Evolutionary conservation across 2,329 filamentous ascomycete species (phyloP).

Genomic region (Colletotrichum noveboracense): DNA sequence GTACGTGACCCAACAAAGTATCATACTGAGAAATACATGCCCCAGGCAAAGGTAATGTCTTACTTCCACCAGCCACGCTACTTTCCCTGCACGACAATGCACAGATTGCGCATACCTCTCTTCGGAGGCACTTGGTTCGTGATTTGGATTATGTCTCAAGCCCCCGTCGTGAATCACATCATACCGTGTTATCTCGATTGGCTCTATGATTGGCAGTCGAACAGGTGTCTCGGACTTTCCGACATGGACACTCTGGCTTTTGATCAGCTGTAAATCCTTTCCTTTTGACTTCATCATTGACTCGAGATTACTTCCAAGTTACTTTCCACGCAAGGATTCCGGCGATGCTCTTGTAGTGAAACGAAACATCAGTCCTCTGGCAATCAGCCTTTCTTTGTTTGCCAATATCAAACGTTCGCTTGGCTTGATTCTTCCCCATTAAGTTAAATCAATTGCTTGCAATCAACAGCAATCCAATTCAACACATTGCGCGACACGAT

Average conservation of each 20-base stretch:
- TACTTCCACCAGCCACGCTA: neutral
- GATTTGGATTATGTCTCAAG: neutral
- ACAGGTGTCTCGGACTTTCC: accelerated
- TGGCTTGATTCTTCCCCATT: neutral
- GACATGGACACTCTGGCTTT: neutral
- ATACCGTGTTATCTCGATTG: neutral
- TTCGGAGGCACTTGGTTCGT: neutral
- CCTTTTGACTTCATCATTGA: neutral
- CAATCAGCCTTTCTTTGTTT: neutral
- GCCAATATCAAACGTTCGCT: neutral
- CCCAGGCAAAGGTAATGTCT: neutral
- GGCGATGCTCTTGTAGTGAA: neutral
- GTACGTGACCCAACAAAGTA: neutral
- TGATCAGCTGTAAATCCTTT: neutral
- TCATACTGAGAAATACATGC: too few relatives aligned
- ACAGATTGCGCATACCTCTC: neutral
- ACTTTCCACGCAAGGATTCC: neutral
- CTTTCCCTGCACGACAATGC: neutral
- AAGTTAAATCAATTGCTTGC: neutral
- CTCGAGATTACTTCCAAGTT: accelerated
- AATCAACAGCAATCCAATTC: neutral
- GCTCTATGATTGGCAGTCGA: neutral
- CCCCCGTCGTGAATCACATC: neutral
- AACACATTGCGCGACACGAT: neutral
- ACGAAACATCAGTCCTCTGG: neutral